Evolutionary conservation across 2,329 filamentous ascomycete genomes (phyloP).

Genomic region (Biscogniauxia sp.): DNA sequence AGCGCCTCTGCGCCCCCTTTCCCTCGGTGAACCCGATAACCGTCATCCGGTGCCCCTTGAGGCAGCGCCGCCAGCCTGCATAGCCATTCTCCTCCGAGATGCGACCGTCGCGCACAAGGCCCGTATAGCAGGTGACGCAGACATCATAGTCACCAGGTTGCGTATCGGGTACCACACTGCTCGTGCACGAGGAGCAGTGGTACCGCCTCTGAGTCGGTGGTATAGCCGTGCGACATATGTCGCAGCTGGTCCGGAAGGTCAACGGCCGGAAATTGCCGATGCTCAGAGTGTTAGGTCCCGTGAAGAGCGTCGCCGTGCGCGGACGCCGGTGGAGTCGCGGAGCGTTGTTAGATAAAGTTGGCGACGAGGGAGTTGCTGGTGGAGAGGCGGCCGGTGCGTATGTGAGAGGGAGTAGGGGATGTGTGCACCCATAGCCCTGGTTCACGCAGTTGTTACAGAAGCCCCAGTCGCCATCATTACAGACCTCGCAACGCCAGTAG

Average conservation of each 20-base stretch:
- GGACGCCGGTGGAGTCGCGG: slow-evolving; percentile 40
- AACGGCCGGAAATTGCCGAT: slow-evolving; percentile 63
- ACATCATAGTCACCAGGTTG: slow-evolving; percentile 79
- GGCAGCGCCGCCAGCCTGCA: slow-evolving; percentile 80
- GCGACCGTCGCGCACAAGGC: slow-evolving; percentile 59
- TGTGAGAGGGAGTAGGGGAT: slow-evolving; percentile 74
- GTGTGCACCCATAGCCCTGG: slow-evolving; percentile 75
- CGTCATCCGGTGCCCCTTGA: slow-evolving; percentile 79
- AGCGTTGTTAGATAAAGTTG: slow-evolving; percentile 37
- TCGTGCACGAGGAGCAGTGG: slow-evolving; percentile 76
- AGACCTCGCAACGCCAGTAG: slow-evolving; percentile 85
- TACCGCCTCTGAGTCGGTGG: slow-evolving; percentile 66
- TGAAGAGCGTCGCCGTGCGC: slow-evolving; percentile 45
- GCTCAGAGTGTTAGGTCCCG: slow-evolving; percentile 43
- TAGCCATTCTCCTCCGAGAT: slow-evolving; percentile 75
- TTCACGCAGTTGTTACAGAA: slow-evolving; percentile 89
- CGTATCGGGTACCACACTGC: slow-evolving; percentile 44
- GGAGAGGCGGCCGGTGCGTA: slow-evolving; percentile 47
- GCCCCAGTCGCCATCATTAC: slow-evolving; percentile 93
- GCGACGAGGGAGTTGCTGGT: slow-evolving; percentile 9
- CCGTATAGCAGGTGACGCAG: slow-evolving; percentile 74
- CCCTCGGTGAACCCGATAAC: slow-evolving; percentile 72
- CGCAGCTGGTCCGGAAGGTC: slow-evolving; percentile 72
- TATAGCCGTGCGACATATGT: slow-evolving; percentile 73
- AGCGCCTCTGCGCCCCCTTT: slow-evolving; percentile 63